Percentiles rank a stretch among this genome's conserved stretches.
Conservation (phyloP, 2,329 filamentous ascomycete species). For the Stagonosporopsis tanaceti region DNA sequence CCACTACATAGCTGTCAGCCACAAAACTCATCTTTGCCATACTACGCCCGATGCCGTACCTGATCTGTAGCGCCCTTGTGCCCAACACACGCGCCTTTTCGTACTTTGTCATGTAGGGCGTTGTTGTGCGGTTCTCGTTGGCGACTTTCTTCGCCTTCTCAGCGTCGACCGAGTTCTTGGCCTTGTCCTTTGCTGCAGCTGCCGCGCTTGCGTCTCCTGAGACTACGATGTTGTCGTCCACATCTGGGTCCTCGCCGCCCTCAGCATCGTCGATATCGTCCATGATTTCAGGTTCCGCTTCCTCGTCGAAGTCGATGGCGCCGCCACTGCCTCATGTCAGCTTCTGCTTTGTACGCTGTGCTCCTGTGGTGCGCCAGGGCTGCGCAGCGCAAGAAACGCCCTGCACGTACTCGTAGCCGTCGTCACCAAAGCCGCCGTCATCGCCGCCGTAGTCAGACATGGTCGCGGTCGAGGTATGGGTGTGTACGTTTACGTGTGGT, state of each 20-base stretch:
- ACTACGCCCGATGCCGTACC: conserved; percentile 61
- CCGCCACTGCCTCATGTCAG: conserved; percentile 49
- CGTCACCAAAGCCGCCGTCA: conserved; percentile 45
- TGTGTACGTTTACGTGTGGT: neutral
- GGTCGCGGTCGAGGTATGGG: conserved; percentile 14
- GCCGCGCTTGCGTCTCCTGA: conserved; percentile 63
- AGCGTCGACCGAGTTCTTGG: conserved; percentile 64
- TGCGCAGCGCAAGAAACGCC: conserved; percentile 15
- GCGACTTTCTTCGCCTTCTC: conserved; percentile 85
- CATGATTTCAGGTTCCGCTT: conserved; percentile 71
- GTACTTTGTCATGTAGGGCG: conserved; percentile 99
- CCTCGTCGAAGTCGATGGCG: conserved; percentile 61
- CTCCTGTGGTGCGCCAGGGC: conserved; percentile 14
- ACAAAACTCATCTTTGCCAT: neutral
- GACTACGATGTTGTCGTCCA: conserved; percentile 54
- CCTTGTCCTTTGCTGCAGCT: conserved; percentile 49
- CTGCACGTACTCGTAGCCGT: conserved; percentile 41
- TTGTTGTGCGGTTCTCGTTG: conserved; percentile 86
- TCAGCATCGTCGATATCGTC: conserved; percentile 65
- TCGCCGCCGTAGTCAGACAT: conserved; percentile 59
- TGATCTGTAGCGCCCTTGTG: conserved; percentile 93
- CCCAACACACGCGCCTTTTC: conserved; percentile 93
- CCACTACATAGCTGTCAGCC: conserved; percentile 67
- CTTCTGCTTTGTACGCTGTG: neutral
- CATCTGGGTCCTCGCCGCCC: conserved; percentile 46